Base-by-base conservation (phyloP, 257 asterid species). In the Prunella vulgaris region DNA sequence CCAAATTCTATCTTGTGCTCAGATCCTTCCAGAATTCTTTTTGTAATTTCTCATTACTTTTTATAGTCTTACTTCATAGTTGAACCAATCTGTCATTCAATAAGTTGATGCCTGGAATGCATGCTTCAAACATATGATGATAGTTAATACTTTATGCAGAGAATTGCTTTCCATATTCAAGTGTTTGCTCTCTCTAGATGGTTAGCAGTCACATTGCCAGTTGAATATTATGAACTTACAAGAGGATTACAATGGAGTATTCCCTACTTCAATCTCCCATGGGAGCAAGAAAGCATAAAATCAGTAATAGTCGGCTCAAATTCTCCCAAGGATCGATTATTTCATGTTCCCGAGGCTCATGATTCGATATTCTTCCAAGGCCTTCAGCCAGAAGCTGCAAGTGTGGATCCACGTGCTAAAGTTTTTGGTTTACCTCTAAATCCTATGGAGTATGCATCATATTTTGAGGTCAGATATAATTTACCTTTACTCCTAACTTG, bases 191-290 rank as follows among this genome's bases (percentile, higher is more conserved):
- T 93, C 24, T 78, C 96, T 1, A 76, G 88, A 69, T 93, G 99
- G 97, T 72, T 90, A 63, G 84, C 90, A 42, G 87, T 88, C 60
- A 76, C 88, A 22, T 80, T 89, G 74, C 99, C 99, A 1, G 85
- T 90, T 12, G 96, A 93, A 70, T 93, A 87, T 70, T 88, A 88
- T 35, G 97, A 93, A 77, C 85, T 93, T 61, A 73, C 89, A 49
- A 82, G 92, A 81, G 95, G 96, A 67, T 70, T 90, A 33, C 93
- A 84, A 21, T 93, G 99, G 99, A 93, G 94, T 57, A 80, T 93
- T 66, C 97, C 99, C 46, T 93, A 90, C 83, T 84, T 87, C 76
- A 81, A 53, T 60, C 94, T 93, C 76, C 99, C 96, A 6, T 93
- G 99, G 99, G 97, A 93, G 81, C 80, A 54, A 21, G 81, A 60